Evolutionary conservation across 2,329 filamentous ascomycete species (phyloP).

Genomic region (Paraconiothyrium brasiliense): DNA sequence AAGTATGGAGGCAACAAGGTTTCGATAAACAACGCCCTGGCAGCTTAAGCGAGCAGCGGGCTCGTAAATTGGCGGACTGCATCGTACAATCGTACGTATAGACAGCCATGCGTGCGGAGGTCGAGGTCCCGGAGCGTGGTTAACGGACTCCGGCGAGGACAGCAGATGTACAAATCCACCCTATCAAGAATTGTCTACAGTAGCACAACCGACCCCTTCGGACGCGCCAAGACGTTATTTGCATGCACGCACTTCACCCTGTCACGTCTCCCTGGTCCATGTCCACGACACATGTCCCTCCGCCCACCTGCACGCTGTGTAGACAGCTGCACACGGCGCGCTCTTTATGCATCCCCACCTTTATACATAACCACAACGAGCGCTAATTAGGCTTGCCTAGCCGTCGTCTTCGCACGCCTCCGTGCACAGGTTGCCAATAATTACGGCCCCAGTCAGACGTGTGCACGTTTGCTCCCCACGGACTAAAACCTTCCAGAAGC

Average conservation of each 20-base stretch:
- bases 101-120: slow-evolving; percentile 3
- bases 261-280: neutral
- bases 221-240: neutral
- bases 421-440: slow-evolving; percentile 12
- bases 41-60: slow-evolving; percentile 6
- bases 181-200: slow-evolving; percentile 11
- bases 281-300: neutral
- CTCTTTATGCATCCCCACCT: slow-evolving; percentile 4
- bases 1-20: slow-evolving; percentile 13
- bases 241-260: slow-evolving; percentile 7
- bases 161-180: slow-evolving; percentile 13
- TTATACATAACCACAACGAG: neutral
- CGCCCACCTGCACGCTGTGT: neutral
- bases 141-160: slow-evolving; percentile 11
- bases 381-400: slow-evolving; percentile 3
- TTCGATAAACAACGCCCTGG: slow-evolving; percentile 10
- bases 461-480: slow-evolving; percentile 19
- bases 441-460: slow-evolving; percentile 11
- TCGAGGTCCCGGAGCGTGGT: neutral
- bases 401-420: neutral
- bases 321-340: neutral
- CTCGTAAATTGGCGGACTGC: slow-evolving; percentile 1
- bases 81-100: neutral
- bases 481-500: slow-evolving; percentile 17
- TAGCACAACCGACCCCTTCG: slow-evolving; percentile 7